Conservation (phyloP, 1,284 basidiomycete species). For the Boletus mariae region DNA sequence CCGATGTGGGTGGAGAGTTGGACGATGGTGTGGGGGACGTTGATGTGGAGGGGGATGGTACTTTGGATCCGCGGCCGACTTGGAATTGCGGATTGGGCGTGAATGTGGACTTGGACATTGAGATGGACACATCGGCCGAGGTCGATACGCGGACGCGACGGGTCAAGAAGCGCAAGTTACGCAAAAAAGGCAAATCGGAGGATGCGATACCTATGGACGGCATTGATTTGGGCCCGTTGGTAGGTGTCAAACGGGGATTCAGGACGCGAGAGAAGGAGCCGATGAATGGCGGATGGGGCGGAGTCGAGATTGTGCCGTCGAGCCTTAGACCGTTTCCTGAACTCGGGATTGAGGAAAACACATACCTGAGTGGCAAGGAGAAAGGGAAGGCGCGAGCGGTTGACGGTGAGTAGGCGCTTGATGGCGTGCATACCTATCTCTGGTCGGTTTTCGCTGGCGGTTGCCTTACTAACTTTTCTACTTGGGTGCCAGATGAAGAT, state of each 20-base stretch:
- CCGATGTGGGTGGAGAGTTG: conserved; percentile 15
- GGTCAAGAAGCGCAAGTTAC: conserved; percentile 21
- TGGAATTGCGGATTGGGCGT: conserved; percentile 23
- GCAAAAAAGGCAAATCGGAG: conserved; percentile 15
- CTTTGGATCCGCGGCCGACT: conserved; percentile 1
- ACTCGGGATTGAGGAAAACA: conserved; percentile 8
- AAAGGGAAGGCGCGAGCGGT: conserved; percentile 20
- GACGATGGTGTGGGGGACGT: conserved; percentile 19
- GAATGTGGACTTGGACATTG: conserved; percentile 29
- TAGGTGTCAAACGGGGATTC: conserved; percentile 69
- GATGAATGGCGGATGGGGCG: conserved; percentile 55
- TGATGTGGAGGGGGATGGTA: conserved; percentile 27
- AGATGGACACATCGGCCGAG: conserved; percentile 15
- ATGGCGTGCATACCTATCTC: neutral
- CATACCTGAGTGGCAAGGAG: conserved; percentile 13
- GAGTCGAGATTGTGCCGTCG: conserved; percentile 53
- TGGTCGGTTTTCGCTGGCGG: neutral
- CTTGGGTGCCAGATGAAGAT: conserved; percentile 7
- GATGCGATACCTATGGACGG: conserved; percentile 7
- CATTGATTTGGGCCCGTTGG: conserved; percentile 63
- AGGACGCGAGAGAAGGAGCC: conserved; percentile 51
- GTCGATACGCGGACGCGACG: conserved; percentile 5
- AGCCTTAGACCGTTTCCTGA: conserved; percentile 19
- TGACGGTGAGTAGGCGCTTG: conserved; percentile 25
- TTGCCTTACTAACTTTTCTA: conserved; percentile 7